Evolutionary conservation across 441 rosid species (phyloP).

Genomic region (Jatropha multifida): DNA sequence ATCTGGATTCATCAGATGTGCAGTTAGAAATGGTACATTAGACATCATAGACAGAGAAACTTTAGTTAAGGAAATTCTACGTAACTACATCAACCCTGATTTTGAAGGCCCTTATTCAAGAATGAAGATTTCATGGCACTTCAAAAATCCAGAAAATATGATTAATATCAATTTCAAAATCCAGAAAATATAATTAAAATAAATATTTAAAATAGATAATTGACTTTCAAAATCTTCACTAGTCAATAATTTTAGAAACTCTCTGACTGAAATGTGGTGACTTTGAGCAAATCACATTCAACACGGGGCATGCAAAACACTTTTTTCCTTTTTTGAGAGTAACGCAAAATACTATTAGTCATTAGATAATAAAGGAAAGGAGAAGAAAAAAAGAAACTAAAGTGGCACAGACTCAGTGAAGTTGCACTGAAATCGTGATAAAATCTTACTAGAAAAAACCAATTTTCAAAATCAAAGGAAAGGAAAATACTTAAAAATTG

Average conservation of each 20-base stretch:
- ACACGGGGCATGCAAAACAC: neutral
- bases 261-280: neutral
- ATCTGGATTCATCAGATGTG: neutral
- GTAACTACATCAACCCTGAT: neutral
- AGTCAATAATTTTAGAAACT: slow-evolving; percentile 4
- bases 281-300: neutral
- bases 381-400: neutral
- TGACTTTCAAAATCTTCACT: neutral
- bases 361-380: neutral
- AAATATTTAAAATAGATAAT: neutral
- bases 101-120: neutral
- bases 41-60: neutral
- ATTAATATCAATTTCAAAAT: neutral
- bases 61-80: neutral
- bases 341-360: neutral
- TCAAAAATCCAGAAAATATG: neutral
- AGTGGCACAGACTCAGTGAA: neutral
- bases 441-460: slow-evolving; percentile 1
- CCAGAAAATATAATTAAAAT: neutral
- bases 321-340: too few relatives aligned
- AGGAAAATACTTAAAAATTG: neutral
- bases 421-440: neutral
- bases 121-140: neutral
- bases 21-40: neutral
- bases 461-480: slow-evolving; percentile 2